phyloP scores from a whole-genome alignment of 768 basidiomycete genomes.

The Phaeolepiota aurea region DNA sequence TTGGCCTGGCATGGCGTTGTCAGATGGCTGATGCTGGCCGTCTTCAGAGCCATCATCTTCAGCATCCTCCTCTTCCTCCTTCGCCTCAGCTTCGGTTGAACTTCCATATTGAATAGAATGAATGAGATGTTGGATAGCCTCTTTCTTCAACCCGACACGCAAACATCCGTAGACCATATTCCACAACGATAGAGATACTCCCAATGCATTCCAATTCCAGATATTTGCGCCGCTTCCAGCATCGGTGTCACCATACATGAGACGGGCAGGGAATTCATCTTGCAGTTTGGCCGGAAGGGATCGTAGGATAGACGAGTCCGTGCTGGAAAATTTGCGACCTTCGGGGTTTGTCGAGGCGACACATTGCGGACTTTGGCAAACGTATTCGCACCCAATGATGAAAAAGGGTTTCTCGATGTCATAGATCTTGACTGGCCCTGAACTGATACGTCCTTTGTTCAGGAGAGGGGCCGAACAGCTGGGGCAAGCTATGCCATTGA shows the following conservation, averaged over 20 bases:
- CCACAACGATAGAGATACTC: conserved; percentile 66
- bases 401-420: conserved; percentile 77
- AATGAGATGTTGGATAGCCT: conserved; percentile 52
- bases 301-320: conserved; percentile 62
- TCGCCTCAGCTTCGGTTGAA: conserved; percentile 26
- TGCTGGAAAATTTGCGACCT: conserved; percentile 62
- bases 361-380: conserved; percentile 49
- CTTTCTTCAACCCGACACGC: conserved; percentile 50
- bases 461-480: conserved; percentile 48
- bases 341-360: conserved; percentile 32
- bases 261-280: conserved; percentile 65
- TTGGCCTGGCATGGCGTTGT: not conserved
- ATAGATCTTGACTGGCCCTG: conserved; percentile 71
- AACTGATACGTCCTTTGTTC: conserved; percentile 66
- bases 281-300: conserved; percentile 59
- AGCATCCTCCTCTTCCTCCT: conserved; percentile 15
- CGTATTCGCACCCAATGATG: conserved; percentile 79
- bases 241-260: conserved; percentile 51
- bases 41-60: conserved; percentile 9
- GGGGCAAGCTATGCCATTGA: conserved; percentile 76
- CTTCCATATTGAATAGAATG: conserved; percentile 49
- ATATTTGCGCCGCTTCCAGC: conserved; percentile 49
- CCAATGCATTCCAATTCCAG: conserved; percentile 75
- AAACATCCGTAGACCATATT: conserved; percentile 60
- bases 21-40: not conserved